Evolutionary conservation across 2,329 filamentous ascomycete species (phyloP), one percentile per base, ranked within the genome.

Genomic region (Aspergillus uvarum): DNA sequence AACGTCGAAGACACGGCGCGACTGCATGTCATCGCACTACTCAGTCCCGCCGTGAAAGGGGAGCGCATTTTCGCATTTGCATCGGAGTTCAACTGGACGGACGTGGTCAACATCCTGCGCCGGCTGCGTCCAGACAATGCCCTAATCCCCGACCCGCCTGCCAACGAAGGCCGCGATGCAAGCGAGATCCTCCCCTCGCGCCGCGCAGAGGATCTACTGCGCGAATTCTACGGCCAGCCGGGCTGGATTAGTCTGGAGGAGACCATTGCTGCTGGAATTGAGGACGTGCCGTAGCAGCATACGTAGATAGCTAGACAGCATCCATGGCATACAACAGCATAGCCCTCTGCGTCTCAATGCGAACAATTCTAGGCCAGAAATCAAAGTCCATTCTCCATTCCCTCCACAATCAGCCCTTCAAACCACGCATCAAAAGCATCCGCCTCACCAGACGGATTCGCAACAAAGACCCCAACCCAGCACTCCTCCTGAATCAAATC

Each of bases 61-160:
- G 79, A 87, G 65, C 79, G 85, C 1, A 68, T 88, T 8, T 85
- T 86, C 65, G 85, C 74, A 1, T 84, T 82, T 55, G 82, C 80
- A 0, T 72, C 76, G 1, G 77, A 76, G 0, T 81, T 76, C 58
- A 82, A 74, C 50, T 82, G 77, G 70, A 81, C 82, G 21, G 67
- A 77, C 2, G 64, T 75, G 2, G 51, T 70, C 0, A 61, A 69
- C 0, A 71, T 80, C 42, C 65, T 80, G 31, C 59, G 71, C 5
- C 59, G 68, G 0, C 63, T 79, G 2, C 56, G 48, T 19, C 62
- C 62, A 10, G 42, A 32, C 2, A 56, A 51, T 19, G 48, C 32
- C 2, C 24, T 49, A 16, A 77, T 82, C 54, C 59, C 68, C 5
- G 59, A 70, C 16, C 38, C 38, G 14, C 38, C 38, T 6, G 38